These are phyloP conservation scores for Chaetomium globosum DNA, from an alignment of 2,329 filamentous ascomycete species.

Conservation along the genomic window DNA sequence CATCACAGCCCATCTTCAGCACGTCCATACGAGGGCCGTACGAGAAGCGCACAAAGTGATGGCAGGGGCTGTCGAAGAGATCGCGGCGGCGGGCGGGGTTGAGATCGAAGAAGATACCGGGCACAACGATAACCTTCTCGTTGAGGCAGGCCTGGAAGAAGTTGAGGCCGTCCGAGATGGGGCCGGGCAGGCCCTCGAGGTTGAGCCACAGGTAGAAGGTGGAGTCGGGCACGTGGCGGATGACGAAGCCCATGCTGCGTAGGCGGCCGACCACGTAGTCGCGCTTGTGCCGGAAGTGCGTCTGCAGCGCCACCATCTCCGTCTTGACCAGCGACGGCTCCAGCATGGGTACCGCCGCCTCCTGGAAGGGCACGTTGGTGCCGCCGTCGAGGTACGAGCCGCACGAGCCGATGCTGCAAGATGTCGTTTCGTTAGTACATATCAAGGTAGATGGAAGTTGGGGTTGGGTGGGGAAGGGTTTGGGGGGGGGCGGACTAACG, in stretches of 20 bases:
- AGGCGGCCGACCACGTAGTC: conserved; percentile 85
- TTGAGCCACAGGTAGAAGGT: conserved; percentile 89
- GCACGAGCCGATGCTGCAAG: conserved; percentile 72
- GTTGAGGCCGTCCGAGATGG: conserved; percentile 89
- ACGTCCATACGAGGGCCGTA: conserved; percentile 83
- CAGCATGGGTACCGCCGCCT: conserved; percentile 91
- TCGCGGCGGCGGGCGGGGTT: conserved; percentile 89
- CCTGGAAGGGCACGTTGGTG: conserved; percentile 92
- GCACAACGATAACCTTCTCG: conserved; percentile 95
- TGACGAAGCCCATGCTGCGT: conserved; percentile 81
- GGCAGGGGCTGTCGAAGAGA: conserved; percentile 91
- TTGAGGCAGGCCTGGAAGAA: conserved; percentile 94
- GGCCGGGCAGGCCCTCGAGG: conserved; percentile 69
- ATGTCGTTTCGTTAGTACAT: background rate
- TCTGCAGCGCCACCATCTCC: conserved; percentile 89
- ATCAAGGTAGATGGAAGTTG: background rate
- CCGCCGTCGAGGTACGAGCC: conserved; percentile 94
- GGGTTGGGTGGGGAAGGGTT: background rate
- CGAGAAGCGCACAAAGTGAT: conserved; percentile 84
- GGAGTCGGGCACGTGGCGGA: conserved; percentile 81
- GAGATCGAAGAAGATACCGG: conserved; percentile 96
- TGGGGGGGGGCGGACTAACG: conserved; percentile 51
- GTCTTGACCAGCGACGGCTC: conserved; percentile 75
- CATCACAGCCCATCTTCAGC: conserved; percentile 77
- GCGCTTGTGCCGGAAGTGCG: conserved; percentile 87